Evolutionary conservation across 148 eudicot genomes (phyloP), one percentile per base, ranked within the genome.

Genomic region (Persicaria tinctoria): DNA sequence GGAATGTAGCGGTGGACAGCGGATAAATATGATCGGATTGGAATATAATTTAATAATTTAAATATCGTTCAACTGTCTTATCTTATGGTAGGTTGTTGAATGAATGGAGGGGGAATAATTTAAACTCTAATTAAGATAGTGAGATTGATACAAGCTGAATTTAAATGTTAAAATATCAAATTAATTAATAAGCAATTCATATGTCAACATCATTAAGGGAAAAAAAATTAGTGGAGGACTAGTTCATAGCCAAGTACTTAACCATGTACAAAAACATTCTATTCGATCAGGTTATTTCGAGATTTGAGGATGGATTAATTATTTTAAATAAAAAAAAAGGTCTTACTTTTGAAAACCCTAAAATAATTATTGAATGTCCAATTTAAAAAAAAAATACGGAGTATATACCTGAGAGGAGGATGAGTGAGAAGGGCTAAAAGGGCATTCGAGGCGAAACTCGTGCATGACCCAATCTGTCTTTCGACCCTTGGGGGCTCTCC

Each of bases 381-480:
- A 23, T 23, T 23, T 23, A 23, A 23, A 23, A 23, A 23, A 23
- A 23, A 23, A 0, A 23, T 23, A n/a, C n/a, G n/a, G n/a, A n/a
- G n/a, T n/a, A 32, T 32, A 32, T 53, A 88, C 92, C 92, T 86
- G 86, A 70, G 78, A 66, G 16, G 85, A 74, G n/a, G 83, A 72
- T 51, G 70, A 6, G 53, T 78, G 83, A 13, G 87, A 83, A 74
- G 84, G 79, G 66, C 66, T 80, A 45, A 78, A 76, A 47, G 87
- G 86, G 12, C 87, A 89, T 82, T 95, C 94, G 46, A 90, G 76
- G 4, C 99, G 80, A 72, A 90, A 95, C 69, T 95, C 98, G 78
- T 95, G 97, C 98, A 95, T 92, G 20, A 95, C 97, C 98, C 98
- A 95, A 6, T 95, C 85, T 12, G 91, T 86, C 74, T 91, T 91